These are phyloP conservation scores for Triadica sebifera DNA, from an alignment of 345 rosid genomes.

Conservation along the genomic window DNA sequence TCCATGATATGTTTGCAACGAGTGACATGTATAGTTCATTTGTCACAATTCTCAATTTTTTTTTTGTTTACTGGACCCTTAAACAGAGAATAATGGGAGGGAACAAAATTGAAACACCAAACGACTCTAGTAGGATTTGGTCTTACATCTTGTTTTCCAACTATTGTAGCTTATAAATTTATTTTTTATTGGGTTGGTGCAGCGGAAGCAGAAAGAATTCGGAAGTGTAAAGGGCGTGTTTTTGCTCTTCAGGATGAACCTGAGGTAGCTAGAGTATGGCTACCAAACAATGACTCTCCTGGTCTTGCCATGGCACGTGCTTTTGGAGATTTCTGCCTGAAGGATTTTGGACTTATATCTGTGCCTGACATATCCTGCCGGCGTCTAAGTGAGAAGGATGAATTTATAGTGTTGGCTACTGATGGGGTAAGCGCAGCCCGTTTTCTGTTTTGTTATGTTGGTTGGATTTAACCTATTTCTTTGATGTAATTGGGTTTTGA, in stretches of 20 bases:
- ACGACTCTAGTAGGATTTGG: neutral
- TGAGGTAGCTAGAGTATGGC: conserved; percentile 95
- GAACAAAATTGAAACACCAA: neutral
- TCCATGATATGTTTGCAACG: neutral
- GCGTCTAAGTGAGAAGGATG: conserved; percentile 66
- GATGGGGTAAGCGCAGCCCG: conserved; percentile 67
- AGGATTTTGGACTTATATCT: conserved; percentile 92
- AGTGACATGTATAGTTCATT: neutral
- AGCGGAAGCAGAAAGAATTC: conserved; percentile 96
- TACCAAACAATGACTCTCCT: conserved; percentile 88
- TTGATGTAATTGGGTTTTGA: neutral
- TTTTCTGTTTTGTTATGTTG: neutral
- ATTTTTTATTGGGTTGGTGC: conserved; percentile 16
- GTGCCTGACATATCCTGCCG: conserved; percentile 83
- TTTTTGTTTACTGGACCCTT: neutral
- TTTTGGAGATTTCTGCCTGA: conserved; percentile 97
- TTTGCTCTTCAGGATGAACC: conserved; percentile 97
- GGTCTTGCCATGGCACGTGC: conserved; percentile 99
- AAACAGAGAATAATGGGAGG: neutral
- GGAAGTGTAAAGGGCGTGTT: conserved; percentile 81
- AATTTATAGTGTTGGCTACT: conserved; percentile 88
- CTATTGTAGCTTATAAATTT: neutral
- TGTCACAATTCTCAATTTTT: neutral
- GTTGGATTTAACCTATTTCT: neutral
- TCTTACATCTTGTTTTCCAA: neutral